Base-by-base conservation (phyloP, 345 rosid species). In the Gynandropsis gynandra region DNA sequence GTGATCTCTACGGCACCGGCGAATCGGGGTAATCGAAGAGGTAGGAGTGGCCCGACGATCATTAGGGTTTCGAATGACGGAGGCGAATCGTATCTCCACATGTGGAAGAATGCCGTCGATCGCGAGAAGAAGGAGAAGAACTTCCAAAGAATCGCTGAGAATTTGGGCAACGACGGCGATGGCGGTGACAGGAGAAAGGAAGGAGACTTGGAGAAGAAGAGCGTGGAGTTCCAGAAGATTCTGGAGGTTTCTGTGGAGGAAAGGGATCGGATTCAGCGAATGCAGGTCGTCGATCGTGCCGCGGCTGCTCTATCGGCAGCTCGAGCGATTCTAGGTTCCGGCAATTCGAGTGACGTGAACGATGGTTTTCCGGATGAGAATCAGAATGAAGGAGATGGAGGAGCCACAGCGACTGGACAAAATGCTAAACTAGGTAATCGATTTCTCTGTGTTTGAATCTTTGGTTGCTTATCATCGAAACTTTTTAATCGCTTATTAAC, bases 261-360 rank as follows among this genome's bases (percentile, higher is more conserved):
- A 59, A 76, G 97, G 39, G 94, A 89, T 61, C 77, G 88, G 47
- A 65, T 75, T 64, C 97, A 81, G 76, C 53, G 82, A 41, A 59
- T 81, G 79, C 95, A 85, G 72, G 94, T 89, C 21, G 61, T 89
- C 4, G 95, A 89, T 67, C 90, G 95, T 0, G 95, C 94, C 0
- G 88, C 86, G 0, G 94, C 95, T 0, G 90, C 95, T 0, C 83
- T 89, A 13, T 77, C 94, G 0, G 95, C 95, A 0, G 95, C 90
- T 17, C 80, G 64, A 7, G 74, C 90, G 2, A 39, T 86, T 47
- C 62, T 86, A 27, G 56, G 70, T 52, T 78, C 80, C 48, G 74
- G 54, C 6, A 61, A 18, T 15, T 44, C 69, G 9, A 45, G 47
- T 15, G 44, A 62, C 29, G 57, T 33, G 12, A 63, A 63, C 29